Conservation (phyloP, 1,284 basidiomycete species). For the Stereum hirsutum region DNA sequence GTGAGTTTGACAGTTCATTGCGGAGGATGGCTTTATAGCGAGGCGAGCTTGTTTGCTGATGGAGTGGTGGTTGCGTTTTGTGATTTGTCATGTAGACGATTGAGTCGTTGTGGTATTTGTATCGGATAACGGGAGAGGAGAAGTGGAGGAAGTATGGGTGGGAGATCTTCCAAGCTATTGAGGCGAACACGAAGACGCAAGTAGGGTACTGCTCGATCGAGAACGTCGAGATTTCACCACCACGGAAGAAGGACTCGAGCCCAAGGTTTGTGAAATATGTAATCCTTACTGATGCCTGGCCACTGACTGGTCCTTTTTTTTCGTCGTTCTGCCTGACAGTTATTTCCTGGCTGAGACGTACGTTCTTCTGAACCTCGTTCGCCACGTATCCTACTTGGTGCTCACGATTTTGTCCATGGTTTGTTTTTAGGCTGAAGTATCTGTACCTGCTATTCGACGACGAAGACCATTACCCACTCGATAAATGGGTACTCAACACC, state of each 20-base stretch:
- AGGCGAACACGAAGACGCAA: conserved; percentile 41
- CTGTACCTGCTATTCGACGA: conserved; percentile 55
- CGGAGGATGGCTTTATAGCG: background rate
- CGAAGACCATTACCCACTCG: conserved; percentile 51
- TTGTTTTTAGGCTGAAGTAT: conserved; percentile 45
- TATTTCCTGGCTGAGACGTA: conserved; percentile 69
- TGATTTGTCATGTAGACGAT: conserved; percentile 35
- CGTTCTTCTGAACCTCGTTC: conserved; percentile 11
- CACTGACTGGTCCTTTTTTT: background rate
- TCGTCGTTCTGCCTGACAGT: conserved; percentile 21
- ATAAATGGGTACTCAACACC: conserved; percentile 80
- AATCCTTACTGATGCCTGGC: background rate
- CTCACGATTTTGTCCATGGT: background rate
- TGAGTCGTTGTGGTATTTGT: conserved; percentile 61
- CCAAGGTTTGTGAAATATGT: conserved; percentile 39
- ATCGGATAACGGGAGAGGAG: conserved; percentile 54
- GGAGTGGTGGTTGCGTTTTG: background rate
- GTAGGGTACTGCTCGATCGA: conserved; percentile 50
- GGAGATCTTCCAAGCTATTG: conserved; percentile 64
- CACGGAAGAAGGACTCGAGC: conserved; percentile 41
- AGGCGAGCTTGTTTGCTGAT: background rate
- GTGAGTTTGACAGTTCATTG: conserved; percentile 22
- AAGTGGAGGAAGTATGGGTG: conserved; percentile 72
- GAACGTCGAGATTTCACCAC: conserved; percentile 30
- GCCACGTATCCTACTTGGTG: conserved; percentile 1